Evolutionary conservation across 495 filamentous ascomycete genomes (phyloP), one percentile per base, ranked within the genome.

Genomic region (Aspergillus haitiensis): DNA sequence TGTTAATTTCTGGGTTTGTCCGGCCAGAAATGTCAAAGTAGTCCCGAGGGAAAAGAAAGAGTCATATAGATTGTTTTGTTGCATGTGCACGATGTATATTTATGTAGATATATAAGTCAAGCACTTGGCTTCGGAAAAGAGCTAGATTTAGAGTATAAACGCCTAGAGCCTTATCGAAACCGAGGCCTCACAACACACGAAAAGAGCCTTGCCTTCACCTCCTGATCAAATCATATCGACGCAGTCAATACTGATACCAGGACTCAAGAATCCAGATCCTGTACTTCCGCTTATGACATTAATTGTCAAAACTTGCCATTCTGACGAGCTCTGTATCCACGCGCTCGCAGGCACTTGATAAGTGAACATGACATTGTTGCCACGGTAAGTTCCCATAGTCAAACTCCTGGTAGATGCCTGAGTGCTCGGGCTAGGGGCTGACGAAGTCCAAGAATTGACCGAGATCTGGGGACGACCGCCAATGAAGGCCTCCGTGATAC

Each of bases 281-380:
- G 39, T 54, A 12, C 58, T 60, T 34, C 58, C 58, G 34, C 49
- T 54, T 10, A 54, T 46, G 12, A 53, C 57, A 21, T 52, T 52
- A 39, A 37, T 60, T 35, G 15, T 54, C 27, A 35, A 44, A 32
- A 35, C 18, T 40, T 46, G 50, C 49, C 39, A 60, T 27, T 55
- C 52, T 2, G 35, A 42, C 35, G 52, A 27, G 44, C 52, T 55
- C 15, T 42, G 35, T 37, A 55, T 6, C 52, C 52, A 48, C 5
- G 39, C 39, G 8, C 49, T 52, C 18, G 40, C 50, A n/a, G 49
- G 48, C 2, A 60, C 50, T 8, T 11, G 12, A 48, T 35, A 54
- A 5, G 12, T 60, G 48, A 53, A 60, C 37, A 60, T 39, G 9
- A 35, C 57, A 18, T 52, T 52, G 39, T 60, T 53, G 15, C 57